A percentile compares a stretch with the other conserved stretches of the same genome.
phyloP scores from a whole-genome alignment of 2,329 filamentous ascomycete genomes.

The Colletotrichum sp. region DNA sequence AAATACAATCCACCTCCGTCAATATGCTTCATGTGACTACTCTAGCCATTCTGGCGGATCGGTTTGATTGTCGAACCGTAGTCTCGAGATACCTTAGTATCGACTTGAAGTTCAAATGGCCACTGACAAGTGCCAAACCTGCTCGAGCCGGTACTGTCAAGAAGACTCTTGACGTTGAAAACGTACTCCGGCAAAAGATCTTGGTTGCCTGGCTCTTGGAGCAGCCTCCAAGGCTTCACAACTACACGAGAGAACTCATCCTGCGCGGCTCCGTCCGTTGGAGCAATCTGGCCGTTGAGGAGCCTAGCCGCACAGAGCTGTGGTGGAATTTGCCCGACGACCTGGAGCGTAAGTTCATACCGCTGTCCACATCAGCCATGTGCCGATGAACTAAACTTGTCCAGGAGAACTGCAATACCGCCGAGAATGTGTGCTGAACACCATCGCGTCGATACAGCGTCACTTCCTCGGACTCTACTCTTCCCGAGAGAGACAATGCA shows the following conservation, averaged over 20 bases:
- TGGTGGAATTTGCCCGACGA: constrained; percentile 78
- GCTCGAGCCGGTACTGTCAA: constrained; percentile 38
- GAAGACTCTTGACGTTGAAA: constrained; percentile 59
- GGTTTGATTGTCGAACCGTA: constrained; percentile 68
- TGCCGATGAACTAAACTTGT: neutral
- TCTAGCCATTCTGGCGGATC: constrained; percentile 73
- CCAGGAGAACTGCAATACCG: constrained; percentile 70
- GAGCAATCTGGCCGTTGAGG: constrained; percentile 45
- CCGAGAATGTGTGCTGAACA: constrained; percentile 70
- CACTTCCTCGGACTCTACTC: constrained; percentile 73
- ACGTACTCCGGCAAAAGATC: constrained; percentile 72
- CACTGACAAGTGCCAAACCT: constrained; percentile 44
- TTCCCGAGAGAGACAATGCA: constrained; percentile 71
- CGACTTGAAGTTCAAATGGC: constrained; percentile 60
- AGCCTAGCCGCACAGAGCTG: constrained; percentile 41
- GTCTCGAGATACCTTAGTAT: constrained; percentile 59
- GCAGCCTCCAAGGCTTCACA: constrained; percentile 63
- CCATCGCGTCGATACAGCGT: constrained; percentile 70
- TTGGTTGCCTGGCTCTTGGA: constrained; percentile 70
- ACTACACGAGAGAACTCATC: constrained; percentile 69
- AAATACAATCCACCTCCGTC: constrained; percentile 40
- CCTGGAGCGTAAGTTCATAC: constrained; percentile 62
- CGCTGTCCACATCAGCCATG: neutral
- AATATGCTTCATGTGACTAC: constrained; percentile 69
- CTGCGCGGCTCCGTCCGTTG: constrained; percentile 67